Evolutionary conservation across 2,329 filamentous ascomycete genomes (phyloP), one percentile per base, ranked within the genome.

Genomic region (Alternaria brassicicola): DNA sequence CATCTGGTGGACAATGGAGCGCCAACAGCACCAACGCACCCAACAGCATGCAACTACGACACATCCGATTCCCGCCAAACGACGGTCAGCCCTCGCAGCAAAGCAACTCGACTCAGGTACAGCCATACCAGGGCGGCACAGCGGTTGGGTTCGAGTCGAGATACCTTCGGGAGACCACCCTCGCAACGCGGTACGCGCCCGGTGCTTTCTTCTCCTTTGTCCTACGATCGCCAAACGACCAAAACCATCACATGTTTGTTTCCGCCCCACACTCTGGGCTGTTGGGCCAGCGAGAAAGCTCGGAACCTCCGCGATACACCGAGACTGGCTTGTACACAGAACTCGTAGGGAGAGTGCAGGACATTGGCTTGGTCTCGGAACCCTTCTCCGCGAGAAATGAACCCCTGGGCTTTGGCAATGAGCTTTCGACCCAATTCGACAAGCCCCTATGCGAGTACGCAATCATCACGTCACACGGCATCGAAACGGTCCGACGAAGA

Each of bases 11-110:
- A 2, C 54, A 58, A 28, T 90, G 89, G 79, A 78, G 80, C 54
- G 84, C 84, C 13, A 85, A 85, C 21, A 83, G 85, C 19, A 84
- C 86, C 7, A 88, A 84, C 57, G 88, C 91, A 0, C 93, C 95
- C 0, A 93, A 91, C 68, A 97, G 92, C 78, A 97, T 99, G 92
- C 93, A 97, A 77, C 88, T 97, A n/a, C 90, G 96, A 67, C 95
- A 96, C 72, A 92, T 99, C 77, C 96, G 95, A 73, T 96, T 97
- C 58, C 95, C 96, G 1, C 95, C 95, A 0, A 77, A 81, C 36
- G 67, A 72, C 25, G 64, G 62, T 12, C 63, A 65, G 26, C 51
- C 64, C 21, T 50, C 68, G 52, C 62, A 55, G 48, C 66, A 68
- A 52, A 61, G 51, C 47, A 62, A 67, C 45, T 65, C 69, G 13